Percentiles rank a stretch among this genome's conserved stretches.
phyloP scores from a whole-genome alignment of 805 yeast genomes.

The Candida hungchunana region DNA sequence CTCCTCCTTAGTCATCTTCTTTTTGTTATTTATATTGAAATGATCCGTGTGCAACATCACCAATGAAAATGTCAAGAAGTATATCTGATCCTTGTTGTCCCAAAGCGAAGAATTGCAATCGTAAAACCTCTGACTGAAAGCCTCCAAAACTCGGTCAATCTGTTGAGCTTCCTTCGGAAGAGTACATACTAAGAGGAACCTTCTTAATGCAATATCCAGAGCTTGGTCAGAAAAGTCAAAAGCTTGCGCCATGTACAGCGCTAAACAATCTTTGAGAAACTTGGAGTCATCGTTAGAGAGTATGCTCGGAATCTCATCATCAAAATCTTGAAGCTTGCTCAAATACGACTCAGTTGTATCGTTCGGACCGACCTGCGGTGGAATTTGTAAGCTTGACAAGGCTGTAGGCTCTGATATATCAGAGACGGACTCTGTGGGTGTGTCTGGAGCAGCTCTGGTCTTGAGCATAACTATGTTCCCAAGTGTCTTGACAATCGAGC shows the following conservation, averaged over 20 bases:
- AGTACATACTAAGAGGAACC: conserved; percentile 51
- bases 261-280: conserved; percentile 27
- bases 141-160: conserved; percentile 61
- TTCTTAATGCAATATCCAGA: conserved; percentile 60
- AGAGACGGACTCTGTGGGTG: conserved; percentile 7
- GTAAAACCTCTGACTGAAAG: conserved; percentile 51
- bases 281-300: conserved; percentile 27
- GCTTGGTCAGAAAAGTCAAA: conserved; percentile 55
- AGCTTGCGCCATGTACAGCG: conserved; percentile 26
- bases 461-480: conserved; percentile 34
- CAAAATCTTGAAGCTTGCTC: conserved; percentile 25
- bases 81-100: conserved; percentile 47
- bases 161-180: conserved; percentile 74
- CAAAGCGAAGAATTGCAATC: conserved; percentile 23
- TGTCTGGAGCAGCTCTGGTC: conserved; percentile 20
- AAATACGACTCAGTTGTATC: conserved; percentile 30
- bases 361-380: conserved; percentile 27
- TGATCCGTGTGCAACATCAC: conserved; percentile 72
- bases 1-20: conserved; percentile 62
- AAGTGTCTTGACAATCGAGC: conserved; percentile 34
- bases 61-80: conserved; percentile 58
- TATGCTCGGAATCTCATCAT: conserved; percentile 29
- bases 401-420: conserved; percentile 11
- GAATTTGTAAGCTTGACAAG: conserved; percentile 14
- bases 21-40: conserved; percentile 62